Base-by-base conservation (phyloP, 768 basidiomycete species). In the Candolleomyces efflorescens region DNA sequence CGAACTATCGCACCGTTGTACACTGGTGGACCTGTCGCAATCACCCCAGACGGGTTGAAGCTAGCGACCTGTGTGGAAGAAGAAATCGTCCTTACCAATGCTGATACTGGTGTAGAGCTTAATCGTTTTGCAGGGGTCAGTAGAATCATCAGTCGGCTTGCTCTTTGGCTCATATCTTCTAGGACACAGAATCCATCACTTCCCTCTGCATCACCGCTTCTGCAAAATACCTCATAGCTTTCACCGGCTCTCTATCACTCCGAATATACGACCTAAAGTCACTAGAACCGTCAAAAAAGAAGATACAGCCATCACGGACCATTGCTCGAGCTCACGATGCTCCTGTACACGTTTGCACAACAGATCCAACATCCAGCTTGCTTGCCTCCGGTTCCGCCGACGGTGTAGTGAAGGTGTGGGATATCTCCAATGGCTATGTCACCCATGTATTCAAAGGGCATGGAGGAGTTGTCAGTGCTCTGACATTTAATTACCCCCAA, bases 361-460 rank as follows among this genome's bases (percentile, higher is more conserved):
- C 83, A 13, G 95, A 92, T 75, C 92, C 88, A 17, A 90, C 90
- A 9, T 93, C 91, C 1, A 87, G 90, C 1, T 89, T 96, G 62
- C 81, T 98, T 62, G 97, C 97, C 6, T 96, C 95, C 17, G 97
- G 97, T 1, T 90, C 96, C 11, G 93, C 96, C 6, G 97, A 99
- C 62, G 96, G 97, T 22, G 82, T 92, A 32, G 97, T 98, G 46
- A 98, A 98, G 76, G 92, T 99, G 10, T 98, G 94, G 94, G 89
- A 97, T 69, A 85, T 94, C 47, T 72, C 79, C 3, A 86, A 86
- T 23, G 95, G 94, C 36, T 94, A 87, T 68, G 84, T 91, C 32
- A 99, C 97, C 0, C 97, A 99, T 70, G 81, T 94, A 12, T 94
- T 96, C 79, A 90, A 90, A 66, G 96, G 95, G 2, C 97, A 98